Evolutionary conservation across 1,284 basidiomycete genomes (phyloP), one percentile per base, ranked within the genome.

Genomic region (Puccinia horiana): DNA sequence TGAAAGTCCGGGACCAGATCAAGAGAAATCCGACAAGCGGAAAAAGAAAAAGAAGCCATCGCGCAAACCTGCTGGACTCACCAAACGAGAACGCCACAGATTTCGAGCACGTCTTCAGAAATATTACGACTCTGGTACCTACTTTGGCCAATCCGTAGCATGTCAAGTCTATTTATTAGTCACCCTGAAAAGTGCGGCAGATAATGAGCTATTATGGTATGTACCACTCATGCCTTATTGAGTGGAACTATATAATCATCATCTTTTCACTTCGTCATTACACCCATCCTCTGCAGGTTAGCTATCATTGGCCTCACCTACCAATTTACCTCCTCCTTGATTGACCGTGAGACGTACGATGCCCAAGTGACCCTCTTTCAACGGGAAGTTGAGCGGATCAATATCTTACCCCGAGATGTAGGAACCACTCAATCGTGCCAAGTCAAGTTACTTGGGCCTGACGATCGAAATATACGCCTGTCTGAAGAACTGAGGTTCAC

Each of bases 221-320:
- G 89, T 84, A 26, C 23, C 35, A 12, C 23, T 9, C n/a, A n/a
- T n/a, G n/a, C n/a, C 23, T 58, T 23, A 12, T 76, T 29, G 35
- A 23, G n/a, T 69, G 32, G 40, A 49, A 26, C 23, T 47, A n/a
- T 52, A 40, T 11, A 23, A 29, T 44, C 9, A 29, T 29, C 16
- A 49, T 35, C 65, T 78, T n/a, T 72, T 63, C 20, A 20, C 16
- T 67, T 67, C n/a, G 63, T 42, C 5, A 47, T 67, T 20, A 42
- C 35, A 67, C 29, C 42, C n/a, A 67, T 67, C 42, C n/a, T 16
- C 83, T 49, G 35, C 86, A 95, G 93, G 94, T 90, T 96, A 67
- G 95, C 96, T 23, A 95, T 99, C 83, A 90, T 99, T 69, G 95
- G 95, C 29, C 90, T 98, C 32, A 98, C 97, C 14, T 92, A 92